These are phyloP conservation scores for Austroboletus rostrupii DNA, from an alignment of 1,284 basidiomycete species.

Conservation along the genomic window DNA sequence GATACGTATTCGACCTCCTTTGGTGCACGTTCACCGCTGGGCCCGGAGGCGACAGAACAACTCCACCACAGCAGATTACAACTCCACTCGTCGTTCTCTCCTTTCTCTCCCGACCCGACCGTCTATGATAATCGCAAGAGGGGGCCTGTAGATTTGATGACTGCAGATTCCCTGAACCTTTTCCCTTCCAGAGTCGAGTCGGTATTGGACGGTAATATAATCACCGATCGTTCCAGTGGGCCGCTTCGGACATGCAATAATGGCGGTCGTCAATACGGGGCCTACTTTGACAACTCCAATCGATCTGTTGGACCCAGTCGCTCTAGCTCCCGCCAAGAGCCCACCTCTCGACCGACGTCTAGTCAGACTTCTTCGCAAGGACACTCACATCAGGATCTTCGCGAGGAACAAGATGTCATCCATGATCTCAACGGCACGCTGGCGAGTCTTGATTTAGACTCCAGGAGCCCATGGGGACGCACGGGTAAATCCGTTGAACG, in stretches of 20 bases:
- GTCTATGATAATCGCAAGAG: slow-evolving; percentile 32
- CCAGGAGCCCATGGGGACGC: slow-evolving; percentile 26
- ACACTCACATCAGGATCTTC: slow-evolving; percentile 20
- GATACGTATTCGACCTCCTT: slow-evolving; percentile 21
- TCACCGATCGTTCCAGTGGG: slow-evolving; percentile 37
- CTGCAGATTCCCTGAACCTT: slow-evolving; percentile 36
- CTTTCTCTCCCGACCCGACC: slow-evolving; percentile 60
- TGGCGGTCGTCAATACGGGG: slow-evolving; percentile 41
- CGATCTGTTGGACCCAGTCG: slow-evolving; percentile 34
- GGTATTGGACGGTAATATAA: slow-evolving; percentile 15
- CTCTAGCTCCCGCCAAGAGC: slow-evolving; percentile 42
- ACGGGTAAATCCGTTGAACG: slow-evolving; percentile 18
- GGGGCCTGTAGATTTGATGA: slow-evolving; percentile 28
- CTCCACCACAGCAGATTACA: slow-evolving; percentile 25
- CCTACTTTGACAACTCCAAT: slow-evolving; percentile 36
- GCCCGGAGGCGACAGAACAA: slow-evolving; percentile 13
- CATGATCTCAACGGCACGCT: slow-evolving; percentile 74
- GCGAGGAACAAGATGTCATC: slow-evolving; percentile 48
- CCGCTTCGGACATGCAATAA: slow-evolving; percentile 43
- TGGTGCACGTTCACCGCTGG: slow-evolving; percentile 12
- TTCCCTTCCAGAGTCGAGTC: slow-evolving; percentile 32
- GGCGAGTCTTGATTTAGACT: slow-evolving; percentile 65
- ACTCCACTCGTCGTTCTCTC: slow-evolving; percentile 46
- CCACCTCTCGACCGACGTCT: slow-evolving; percentile 49
- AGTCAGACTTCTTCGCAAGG: slow-evolving; percentile 35